Percentiles rank a stretch among this genome's conserved stretches.
phyloP scores from a whole-genome alignment of 106 monocot species.

The Dendrobium huoshanense region DNA sequence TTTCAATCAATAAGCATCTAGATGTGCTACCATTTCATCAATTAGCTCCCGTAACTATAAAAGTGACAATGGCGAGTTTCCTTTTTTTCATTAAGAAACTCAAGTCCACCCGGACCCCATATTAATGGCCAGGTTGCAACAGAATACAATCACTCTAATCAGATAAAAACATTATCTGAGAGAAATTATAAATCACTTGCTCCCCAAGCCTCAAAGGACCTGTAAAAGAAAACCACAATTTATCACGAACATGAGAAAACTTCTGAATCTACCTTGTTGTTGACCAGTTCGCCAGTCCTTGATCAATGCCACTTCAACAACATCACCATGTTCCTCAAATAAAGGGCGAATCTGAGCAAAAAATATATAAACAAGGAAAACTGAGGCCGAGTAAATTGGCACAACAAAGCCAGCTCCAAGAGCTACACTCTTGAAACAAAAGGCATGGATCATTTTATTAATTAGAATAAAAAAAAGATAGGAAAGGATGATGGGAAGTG shows the following conservation, averaged over 20 bases:
- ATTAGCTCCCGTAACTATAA: conserved; percentile 17
- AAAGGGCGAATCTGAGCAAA: conserved; percentile 72
- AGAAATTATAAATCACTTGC: conserved; percentile 29
- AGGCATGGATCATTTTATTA: not conserved
- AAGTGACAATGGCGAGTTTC: not conserved
- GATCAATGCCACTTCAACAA: conserved; percentile 94
- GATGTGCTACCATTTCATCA: conserved; percentile 22
- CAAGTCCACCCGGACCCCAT: not conserved
- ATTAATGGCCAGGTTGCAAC: conserved; percentile 24
- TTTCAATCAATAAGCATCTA: conserved; percentile 24
- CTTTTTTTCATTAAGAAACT: not conserved
- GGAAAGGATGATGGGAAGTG: not conserved
- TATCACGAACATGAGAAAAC: conserved; percentile 12
- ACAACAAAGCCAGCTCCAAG: not conserved
- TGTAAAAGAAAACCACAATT: conserved; percentile 40
- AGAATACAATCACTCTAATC: conserved; percentile 27
- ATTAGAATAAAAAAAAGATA: not conserved
- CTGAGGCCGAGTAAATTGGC: not conserved
- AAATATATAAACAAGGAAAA: not conserved
- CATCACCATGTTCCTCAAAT: conserved; percentile 97
- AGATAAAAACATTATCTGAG: conserved; percentile 37
- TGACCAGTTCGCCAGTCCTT: conserved; percentile 88
- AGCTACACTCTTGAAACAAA: not conserved
- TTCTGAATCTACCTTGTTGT: conserved; percentile 71
- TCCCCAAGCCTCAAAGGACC: conserved; percentile 42